Base-by-base conservation (phyloP, 2,329 filamentous ascomycete genomes). In the Cladophialophora immunda region DNA sequence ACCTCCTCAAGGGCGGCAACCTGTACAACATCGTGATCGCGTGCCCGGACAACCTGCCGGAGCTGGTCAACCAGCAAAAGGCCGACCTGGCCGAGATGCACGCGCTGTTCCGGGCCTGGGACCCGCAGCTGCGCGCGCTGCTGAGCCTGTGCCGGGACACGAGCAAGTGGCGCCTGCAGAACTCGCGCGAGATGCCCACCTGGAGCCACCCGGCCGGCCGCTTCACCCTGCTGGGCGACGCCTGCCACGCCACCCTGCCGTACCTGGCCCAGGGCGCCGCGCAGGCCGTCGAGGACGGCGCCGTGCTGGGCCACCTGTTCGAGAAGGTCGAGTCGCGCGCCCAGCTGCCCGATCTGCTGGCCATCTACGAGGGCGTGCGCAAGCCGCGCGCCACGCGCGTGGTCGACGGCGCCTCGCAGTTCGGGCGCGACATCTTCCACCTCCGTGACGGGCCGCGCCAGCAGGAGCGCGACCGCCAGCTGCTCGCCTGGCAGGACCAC, bases 1-100 rank as follows among this genome's bases (percentile, higher is more conserved):
- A 85, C 65, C 76, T 82, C 5, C 74, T 85, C 5, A 76, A 80
- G 58, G 79, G 77, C 9, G 81, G 81, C 22, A 73, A 76, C 29
- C 75, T 81, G 45, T 83, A 82, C 71, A 84, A 84, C 69, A 77
- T 85, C 57, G 82, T 84, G 1, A 75, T 84, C 13, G 68, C 82
- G 5, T 79, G 79, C n/a, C 82, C 82, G 0, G 83, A 84, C 66
- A 81, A 84, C 60, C 72, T 84, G 30, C 76, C 75, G 4, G 69
- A 71, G 32, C 58, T 72, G 17, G 64, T 76, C 25, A 72, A 53
- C 72, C 73, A 27, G 68, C 71, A 45, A 71, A 68, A 68, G n/a
- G 74, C 69, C n/a, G 72, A 73, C 62, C 66, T 75, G 17, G 54
- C 73, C n/a, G 76, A 78, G 61, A 75, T 77, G 67, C 67, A 71